These are phyloP conservation scores for Scheffersomyces titani DNA, from an alignment of 1,139 yeast species.

Conservation along the genomic window DNA sequence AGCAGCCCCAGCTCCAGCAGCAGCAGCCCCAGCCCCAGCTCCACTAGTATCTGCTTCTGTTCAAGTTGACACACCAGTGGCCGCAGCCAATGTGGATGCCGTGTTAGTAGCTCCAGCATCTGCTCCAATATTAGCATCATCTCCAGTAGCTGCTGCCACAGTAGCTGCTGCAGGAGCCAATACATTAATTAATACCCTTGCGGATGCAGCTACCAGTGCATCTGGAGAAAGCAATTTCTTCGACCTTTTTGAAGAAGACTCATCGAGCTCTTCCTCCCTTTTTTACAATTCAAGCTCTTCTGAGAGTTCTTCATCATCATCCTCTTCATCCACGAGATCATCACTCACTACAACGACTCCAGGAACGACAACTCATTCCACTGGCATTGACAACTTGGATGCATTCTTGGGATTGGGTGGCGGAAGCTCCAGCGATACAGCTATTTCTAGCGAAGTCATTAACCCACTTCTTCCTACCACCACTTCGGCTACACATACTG, in stretches of 20 bases:
- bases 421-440: neutral
- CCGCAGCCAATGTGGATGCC: constrained; percentile 1
- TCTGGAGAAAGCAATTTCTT: neutral
- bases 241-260: neutral
- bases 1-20: constrained; percentile 11
- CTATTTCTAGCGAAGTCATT: neutral
- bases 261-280: constrained; percentile 3
- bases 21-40: constrained; percentile 10
- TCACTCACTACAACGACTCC: constrained; percentile 2
- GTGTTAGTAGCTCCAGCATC: constrained; percentile 5
- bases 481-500: neutral
- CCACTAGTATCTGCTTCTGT: constrained; percentile 12
- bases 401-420: neutral
- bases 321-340: neutral
- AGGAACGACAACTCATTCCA: neutral
- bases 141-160: neutral
- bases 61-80: constrained; percentile 5
- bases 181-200: neutral
- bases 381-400: neutral
- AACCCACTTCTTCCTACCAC: neutral
- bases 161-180: neutral
- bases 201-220: neutral
- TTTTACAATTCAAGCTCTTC: constrained; percentile 6
- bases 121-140: constrained; percentile 4
- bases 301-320: neutral